A percentile compares a stretch with the other conserved stretches of the same genome.
phyloP scores from a whole-genome alignment of 768 basidiomycete species.

The Amanita thiersii region DNA sequence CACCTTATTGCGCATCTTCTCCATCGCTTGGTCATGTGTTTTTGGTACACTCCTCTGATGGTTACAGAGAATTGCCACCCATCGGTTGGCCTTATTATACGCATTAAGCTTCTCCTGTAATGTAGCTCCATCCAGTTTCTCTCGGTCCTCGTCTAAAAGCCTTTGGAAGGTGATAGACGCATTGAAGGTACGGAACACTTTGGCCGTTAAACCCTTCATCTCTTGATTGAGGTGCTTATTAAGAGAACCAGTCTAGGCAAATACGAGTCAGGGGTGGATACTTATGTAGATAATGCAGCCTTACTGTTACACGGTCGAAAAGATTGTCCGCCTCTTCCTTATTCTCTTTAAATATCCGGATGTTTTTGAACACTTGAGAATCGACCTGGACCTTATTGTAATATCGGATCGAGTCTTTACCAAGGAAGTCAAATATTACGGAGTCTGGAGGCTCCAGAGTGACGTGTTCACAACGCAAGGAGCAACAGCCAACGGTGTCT shows the following conservation, averaged over 20 bases:
- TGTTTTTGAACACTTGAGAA: constrained; percentile 93
- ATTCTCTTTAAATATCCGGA: constrained; percentile 92
- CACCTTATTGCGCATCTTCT: constrained; percentile 89
- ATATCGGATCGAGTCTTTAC: constrained; percentile 98
- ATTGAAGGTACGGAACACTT: constrained; percentile 99
- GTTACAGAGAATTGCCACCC: constrained; percentile 97
- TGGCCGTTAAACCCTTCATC: constrained; percentile 97
- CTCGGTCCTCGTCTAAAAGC: constrained; percentile 61
- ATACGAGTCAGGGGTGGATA: constrained; percentile 13
- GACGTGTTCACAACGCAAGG: constrained; percentile 93
- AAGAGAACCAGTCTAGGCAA: constrained; percentile 60
- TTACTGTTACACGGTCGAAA: constrained; percentile 92
- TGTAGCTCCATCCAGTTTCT: constrained; percentile 46
- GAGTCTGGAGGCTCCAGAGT: constrained; percentile 83
- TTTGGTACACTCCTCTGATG: constrained; percentile 95
- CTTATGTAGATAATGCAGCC: constrained; percentile 21
- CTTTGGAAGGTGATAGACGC: constrained; percentile 95
- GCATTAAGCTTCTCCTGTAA: constrained; percentile 95
- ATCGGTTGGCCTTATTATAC: constrained; percentile 94
- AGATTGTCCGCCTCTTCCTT: constrained; percentile 83
- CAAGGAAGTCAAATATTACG: constrained; percentile 94
- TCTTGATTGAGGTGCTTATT: constrained; percentile 91
- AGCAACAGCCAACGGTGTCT: constrained; percentile 98
- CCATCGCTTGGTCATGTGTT: constrained; percentile 89
- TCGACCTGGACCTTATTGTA: constrained; percentile 89